Conservation (phyloP, 768 basidiomycete species). For the Paxillus involutus region DNA sequence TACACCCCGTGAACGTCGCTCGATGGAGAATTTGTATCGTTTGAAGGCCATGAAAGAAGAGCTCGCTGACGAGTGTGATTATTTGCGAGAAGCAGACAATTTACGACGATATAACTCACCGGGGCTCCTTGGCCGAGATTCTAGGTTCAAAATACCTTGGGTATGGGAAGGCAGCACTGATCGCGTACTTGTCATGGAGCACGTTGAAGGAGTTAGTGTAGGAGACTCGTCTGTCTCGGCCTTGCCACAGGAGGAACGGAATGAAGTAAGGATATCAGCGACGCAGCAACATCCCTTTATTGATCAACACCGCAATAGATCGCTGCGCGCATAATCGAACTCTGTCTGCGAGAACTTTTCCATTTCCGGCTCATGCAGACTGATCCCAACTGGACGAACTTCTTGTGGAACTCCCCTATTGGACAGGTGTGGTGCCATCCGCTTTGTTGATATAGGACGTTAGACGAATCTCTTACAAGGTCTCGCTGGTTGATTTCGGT, state of each 20-base stretch:
- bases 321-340: conserved; percentile 73
- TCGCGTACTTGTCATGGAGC: conserved; percentile 88
- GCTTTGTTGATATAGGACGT: neutral
- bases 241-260: conserved; percentile 63
- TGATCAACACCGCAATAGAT: conserved; percentile 52
- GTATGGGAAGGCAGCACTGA: conserved; percentile 81
- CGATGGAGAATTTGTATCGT: neutral
- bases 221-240: conserved; percentile 57
- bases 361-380: conserved; percentile 95
- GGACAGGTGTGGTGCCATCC: conserved; percentile 47
- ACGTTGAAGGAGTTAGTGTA: conserved; percentile 76
- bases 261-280: conserved; percentile 56
- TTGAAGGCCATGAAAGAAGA: conserved; percentile 85
- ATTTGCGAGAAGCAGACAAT: conserved; percentile 77
- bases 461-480: conserved; percentile 34
- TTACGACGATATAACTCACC: conserved; percentile 57
- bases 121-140: conserved; percentile 52
- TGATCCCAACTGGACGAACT: conserved; percentile 98
- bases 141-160: conserved; percentile 81
- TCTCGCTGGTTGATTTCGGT: conserved; percentile 94
- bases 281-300: neutral
- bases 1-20: neutral
- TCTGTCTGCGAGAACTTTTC: conserved; percentile 91
- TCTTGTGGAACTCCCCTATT: conserved; percentile 77
- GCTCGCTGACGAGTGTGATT: conserved; percentile 91